Evolutionary conservation across 805 yeast genomes (phyloP).

Genomic region (Saccharomycopsis javanensis): DNA sequence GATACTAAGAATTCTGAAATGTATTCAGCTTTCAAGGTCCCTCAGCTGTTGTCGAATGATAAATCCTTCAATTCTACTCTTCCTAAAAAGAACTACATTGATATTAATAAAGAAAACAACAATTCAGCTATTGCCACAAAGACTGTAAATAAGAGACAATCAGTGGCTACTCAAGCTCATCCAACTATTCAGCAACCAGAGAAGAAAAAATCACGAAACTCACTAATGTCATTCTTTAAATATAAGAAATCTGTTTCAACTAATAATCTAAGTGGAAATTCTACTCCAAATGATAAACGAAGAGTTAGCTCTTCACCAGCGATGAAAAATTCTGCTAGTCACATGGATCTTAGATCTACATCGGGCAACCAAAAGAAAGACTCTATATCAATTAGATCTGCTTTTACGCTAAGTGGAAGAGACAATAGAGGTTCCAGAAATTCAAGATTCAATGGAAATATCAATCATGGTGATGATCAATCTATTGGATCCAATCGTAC

Average conservation of each 20-base stretch:
- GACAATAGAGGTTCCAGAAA: neutral
- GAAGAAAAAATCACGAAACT: slow-evolving; percentile 11
- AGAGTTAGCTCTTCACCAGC: neutral
- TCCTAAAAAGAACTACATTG: neutral
- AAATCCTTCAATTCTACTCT: neutral
- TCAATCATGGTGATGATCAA: slow-evolving; percentile 3
- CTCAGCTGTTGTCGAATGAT: neutral
- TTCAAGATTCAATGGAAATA: neutral
- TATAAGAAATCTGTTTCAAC: slow-evolving; percentile 14
- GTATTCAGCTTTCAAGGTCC: neutral
- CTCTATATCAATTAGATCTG: slow-evolving; percentile 11
- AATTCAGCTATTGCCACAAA: neutral
- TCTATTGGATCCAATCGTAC: slow-evolving; percentile 15
- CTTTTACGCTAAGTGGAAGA: neutral
- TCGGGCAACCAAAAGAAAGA: slow-evolving; percentile 9
- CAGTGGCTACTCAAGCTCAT: neutral
- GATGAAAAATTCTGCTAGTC: slow-evolving; percentile 6
- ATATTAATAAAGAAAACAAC: neutral
- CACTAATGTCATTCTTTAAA: slow-evolving; percentile 16
- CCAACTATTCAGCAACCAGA: neutral
- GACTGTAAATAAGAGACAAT: neutral
- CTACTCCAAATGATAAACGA: neutral
- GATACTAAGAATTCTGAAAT: neutral
- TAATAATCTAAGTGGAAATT: slow-evolving; percentile 8
- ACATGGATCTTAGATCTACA: slow-evolving; percentile 11